A percentile compares a stretch with the other conserved stretches of the same genome.
Evolutionary conservation across 176 grass and related monocot genomes (phyloP).

Genomic region (Panicum miliaceum): DNA sequence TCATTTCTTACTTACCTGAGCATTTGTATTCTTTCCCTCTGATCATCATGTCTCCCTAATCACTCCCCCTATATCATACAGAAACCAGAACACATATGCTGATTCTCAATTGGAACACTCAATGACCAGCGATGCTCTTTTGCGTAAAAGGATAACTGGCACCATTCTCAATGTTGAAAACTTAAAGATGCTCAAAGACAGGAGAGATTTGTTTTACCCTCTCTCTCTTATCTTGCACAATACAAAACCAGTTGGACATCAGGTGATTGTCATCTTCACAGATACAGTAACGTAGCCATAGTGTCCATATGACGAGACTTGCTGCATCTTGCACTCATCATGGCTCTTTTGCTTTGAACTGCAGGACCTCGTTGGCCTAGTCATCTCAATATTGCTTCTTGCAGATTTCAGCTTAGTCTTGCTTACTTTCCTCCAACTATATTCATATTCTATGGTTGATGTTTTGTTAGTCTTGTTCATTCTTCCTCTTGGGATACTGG

Average conservation of each 20-base stretch:
- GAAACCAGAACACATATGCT: slow-evolving; percentile 47
- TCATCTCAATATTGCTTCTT: slow-evolving; percentile 89
- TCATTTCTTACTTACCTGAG: slow-evolving; percentile 39
- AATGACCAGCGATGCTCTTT: slow-evolving; percentile 50
- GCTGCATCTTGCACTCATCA: slow-evolving; percentile 19
- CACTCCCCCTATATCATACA: slow-evolving; percentile 37
- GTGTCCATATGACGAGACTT: slow-evolving; percentile 25
- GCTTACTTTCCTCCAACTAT: slow-evolving; percentile 93
- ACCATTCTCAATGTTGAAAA: slow-evolving; percentile 64
- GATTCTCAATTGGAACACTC: slow-evolving; percentile 54
- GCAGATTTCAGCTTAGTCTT: slow-evolving; percentile 96
- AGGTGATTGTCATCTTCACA: slow-evolving; percentile 53
- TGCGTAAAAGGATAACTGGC: slow-evolving; percentile 64
- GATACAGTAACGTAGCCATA: not conserved
- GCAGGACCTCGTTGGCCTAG: slow-evolving; percentile 95
- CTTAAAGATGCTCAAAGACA: slow-evolving; percentile 63
- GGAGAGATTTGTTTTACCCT: slow-evolving; percentile 65
- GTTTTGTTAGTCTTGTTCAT: slow-evolving; percentile 91
- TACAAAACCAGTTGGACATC: slow-evolving; percentile 91
- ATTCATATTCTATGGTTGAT: slow-evolving; percentile 89
- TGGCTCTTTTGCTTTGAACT: slow-evolving; percentile 42
- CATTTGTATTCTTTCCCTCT: slow-evolving; percentile 15
- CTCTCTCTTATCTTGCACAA: slow-evolving; percentile 91
- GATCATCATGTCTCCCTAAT: slow-evolving; percentile 13
- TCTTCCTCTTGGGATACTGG: slow-evolving; percentile 95